phyloP scores from a whole-genome alignment of 306 rosid genomes.

The Vigna nakashimae region DNA sequence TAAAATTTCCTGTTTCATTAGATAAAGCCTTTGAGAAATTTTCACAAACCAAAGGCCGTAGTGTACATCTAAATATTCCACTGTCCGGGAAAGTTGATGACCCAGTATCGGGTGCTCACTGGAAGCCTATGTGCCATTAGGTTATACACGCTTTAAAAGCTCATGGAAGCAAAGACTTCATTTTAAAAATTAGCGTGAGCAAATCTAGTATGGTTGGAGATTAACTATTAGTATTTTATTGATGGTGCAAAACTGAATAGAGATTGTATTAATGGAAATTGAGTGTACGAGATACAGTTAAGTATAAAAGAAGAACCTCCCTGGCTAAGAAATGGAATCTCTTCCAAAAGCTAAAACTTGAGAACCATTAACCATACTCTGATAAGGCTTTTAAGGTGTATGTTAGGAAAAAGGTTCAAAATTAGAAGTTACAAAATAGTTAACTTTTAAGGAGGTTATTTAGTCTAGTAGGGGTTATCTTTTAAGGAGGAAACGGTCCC shows the following conservation, averaged over 20 bases:
- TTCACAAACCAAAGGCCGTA: constrained; percentile 8
- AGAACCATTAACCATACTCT: background rate
- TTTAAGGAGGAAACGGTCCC: too few relatives aligned
- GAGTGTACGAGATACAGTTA: background rate
- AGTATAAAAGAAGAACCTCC: background rate
- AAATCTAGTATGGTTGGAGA: constrained; percentile 3
- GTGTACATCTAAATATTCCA: constrained; percentile 4
- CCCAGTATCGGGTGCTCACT: constrained; percentile 10
- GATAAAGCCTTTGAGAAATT: constrained; percentile 10
- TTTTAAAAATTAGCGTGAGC: background rate
- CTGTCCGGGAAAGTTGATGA: background rate
- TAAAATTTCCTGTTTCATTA: constrained; percentile 16
- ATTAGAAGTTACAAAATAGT: too few relatives aligned
- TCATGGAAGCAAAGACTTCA: constrained; percentile 10
- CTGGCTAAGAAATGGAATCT: background rate
- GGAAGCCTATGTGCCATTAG: constrained; percentile 25
- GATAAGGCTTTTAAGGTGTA: too few relatives aligned
- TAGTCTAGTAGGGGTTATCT: too few relatives aligned
- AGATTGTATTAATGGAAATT: background rate
- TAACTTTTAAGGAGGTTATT: too few relatives aligned
- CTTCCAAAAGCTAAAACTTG: background rate
- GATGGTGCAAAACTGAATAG: background rate
- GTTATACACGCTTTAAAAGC: constrained; percentile 11
- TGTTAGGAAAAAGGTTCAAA: too few relatives aligned
- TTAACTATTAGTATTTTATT: constrained; percentile 2